Evolutionary conservation across 2,329 filamentous ascomycete genomes (phyloP).

Genomic region (Pseudocercospora eumusae): DNA sequence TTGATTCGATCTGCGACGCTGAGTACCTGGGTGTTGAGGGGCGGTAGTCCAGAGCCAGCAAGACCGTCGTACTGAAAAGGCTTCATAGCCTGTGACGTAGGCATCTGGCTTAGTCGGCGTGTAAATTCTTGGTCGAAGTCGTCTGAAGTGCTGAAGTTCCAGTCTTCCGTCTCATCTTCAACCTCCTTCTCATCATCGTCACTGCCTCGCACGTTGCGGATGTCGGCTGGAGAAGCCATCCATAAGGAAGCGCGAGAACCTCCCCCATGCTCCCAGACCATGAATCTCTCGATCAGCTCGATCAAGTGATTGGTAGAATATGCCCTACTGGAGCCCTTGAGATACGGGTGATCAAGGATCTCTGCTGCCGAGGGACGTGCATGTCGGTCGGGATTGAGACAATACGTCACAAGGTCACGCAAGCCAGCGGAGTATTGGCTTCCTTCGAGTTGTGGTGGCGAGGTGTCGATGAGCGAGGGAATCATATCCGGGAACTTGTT

Average conservation of each 20-base stretch:
- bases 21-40: slow-evolving; percentile 25
- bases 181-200: slow-evolving; percentile 46
- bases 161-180: slow-evolving; percentile 49
- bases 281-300: slow-evolving; percentile 70
- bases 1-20: slow-evolving; percentile 41
- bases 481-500: slow-evolving; percentile 41
- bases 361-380: slow-evolving; percentile 69
- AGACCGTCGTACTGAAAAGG: slow-evolving; percentile 31
- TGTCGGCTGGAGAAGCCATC: slow-evolving; percentile 53
- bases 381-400: slow-evolving; percentile 67
- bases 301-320: slow-evolving; percentile 67
- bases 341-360: slow-evolving; percentile 69
- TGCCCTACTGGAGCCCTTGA: slow-evolving; percentile 61
- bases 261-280: slow-evolving; percentile 72
- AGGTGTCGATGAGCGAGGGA: slow-evolving; percentile 44
- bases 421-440: slow-evolving; percentile 69
- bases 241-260: slow-evolving; percentile 68
- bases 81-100: slow-evolving; percentile 16
- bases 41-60: slow-evolving; percentile 26
- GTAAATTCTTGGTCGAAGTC: slow-evolving; percentile 55
- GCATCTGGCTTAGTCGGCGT: slow-evolving; percentile 39
- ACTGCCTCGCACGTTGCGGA: slow-evolving; percentile 3
- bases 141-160: slow-evolving; percentile 67
- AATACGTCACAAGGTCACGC: slow-evolving; percentile 70
- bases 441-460: slow-evolving; percentile 69